Base-by-base conservation (phyloP, 352 stramenopile species). In the Phytophthora pistaciae region DNA sequence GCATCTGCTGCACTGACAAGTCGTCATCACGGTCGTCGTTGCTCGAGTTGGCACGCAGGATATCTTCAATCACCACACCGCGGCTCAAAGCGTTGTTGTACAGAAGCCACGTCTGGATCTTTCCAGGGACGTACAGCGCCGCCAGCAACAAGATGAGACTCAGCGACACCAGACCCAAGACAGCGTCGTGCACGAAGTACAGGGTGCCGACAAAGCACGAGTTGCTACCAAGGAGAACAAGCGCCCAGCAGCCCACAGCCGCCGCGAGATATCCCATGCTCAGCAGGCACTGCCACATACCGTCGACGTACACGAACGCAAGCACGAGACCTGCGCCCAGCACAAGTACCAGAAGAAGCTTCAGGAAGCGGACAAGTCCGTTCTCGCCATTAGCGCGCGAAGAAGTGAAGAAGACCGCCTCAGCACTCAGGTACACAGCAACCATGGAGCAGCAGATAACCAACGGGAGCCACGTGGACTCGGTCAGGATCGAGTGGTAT, bases 81-180 rank as follows among this genome's bases (percentile, higher is more conserved):
- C 92, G 87, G 21, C 93, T 98, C 31, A 99, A 75, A 20, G 97
- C 97, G 73, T 99, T 99, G 82, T 99, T 98, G 83, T 99, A 99
- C 2, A 99, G 82, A 54, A 99, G 79, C 96, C 96, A 99, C 33
- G 96, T 99, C 79, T 99, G 96, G 49, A 99, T 94, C 69, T 97
- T 93, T 60, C 93, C 87, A 14, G 93, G 93, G 50, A 98, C 84
- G 64, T 91, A 90, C 6, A 92, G 92, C 80, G 95, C 93, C 31
- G 90, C 90, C 18, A 99, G 80, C 20, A 98, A 73, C 56, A 98
- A 85, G 29, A 99, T 91, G 23, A 98, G 73, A 52, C 94, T 86
- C 69, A 99, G 95, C 50, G 98, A 96, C 48, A 98, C 80, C 52
- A 98, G 80, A 11, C 94, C 97, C 40, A 98, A 90, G 31, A 98